Evolutionary conservation across 75 land plant species (phyloP).

Genomic region (Pseudotsuga menziesii): DNA sequence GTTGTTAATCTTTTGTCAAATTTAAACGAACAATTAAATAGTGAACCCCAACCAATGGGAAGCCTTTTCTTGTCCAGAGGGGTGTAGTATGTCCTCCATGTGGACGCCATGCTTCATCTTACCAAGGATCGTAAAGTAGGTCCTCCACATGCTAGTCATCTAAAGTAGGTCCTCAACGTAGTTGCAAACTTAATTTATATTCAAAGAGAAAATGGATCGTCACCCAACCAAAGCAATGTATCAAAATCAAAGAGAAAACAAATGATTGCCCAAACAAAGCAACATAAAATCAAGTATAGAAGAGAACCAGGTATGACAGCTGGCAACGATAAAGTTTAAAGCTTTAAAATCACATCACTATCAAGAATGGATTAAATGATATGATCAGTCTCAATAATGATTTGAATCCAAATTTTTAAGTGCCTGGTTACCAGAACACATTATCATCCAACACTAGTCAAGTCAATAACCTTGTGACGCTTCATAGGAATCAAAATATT

Average conservation of each 20-base stretch:
- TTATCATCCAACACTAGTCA: neutral
- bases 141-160: too few relatives aligned
- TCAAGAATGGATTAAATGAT: neutral
- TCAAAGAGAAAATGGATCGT: neutral
- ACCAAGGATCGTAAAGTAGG: too few relatives aligned
- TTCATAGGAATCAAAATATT: neutral
- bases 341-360: neutral
- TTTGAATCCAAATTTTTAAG: neutral
- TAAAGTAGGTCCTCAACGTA: too few relatives aligned
- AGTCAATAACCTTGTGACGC: neutral
- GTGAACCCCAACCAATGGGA: too few relatives aligned
- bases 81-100: too few relatives aligned
- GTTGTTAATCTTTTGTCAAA: too few relatives aligned
- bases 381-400: neutral
- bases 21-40: too few relatives aligned
- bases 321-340: neutral
- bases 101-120: too few relatives aligned
- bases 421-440: neutral
- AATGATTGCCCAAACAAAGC: too few relatives aligned
- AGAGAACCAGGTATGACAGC: neutral
- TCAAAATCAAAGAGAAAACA: neutral
- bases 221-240: constrained; percentile 3
- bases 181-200: constrained; percentile 63
- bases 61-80: too few relatives aligned
- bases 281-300: too few relatives aligned